Conservation (phyloP, 495 filamentous ascomycete genomes). For the Penicillium angulare region DNA sequence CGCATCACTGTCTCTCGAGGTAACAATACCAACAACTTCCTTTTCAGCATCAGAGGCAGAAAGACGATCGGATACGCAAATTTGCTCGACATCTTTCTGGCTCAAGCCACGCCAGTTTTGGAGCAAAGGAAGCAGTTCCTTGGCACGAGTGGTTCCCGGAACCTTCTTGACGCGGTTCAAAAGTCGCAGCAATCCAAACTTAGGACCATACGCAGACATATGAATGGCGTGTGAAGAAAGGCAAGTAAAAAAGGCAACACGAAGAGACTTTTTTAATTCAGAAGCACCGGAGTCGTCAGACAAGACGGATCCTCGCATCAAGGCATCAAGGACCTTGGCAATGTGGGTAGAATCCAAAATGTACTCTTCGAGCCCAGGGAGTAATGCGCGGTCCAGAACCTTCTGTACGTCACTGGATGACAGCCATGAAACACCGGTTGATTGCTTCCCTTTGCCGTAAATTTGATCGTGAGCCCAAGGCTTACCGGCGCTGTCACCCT, state of each 20-base stretch:
- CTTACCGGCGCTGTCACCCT: conserved; percentile 23
- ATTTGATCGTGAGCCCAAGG: conserved; percentile 55
- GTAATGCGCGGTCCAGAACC: conserved; percentile 61
- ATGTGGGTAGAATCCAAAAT: conserved; percentile 70
- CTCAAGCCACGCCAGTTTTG: conserved; percentile 58
- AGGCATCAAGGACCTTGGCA: conserved; percentile 54
- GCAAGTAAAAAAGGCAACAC: conserved; percentile 67
- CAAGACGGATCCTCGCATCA: conserved; percentile 46
- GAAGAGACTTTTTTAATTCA: conserved; percentile 63
- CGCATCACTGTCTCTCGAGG: conserved; percentile 65
- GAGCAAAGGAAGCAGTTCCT: conserved; percentile 67
- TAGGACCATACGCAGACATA: conserved; percentile 65
- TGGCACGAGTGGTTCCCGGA: conserved; percentile 61
- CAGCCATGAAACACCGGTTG: conserved; percentile 57
- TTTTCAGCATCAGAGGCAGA: conserved; percentile 56
- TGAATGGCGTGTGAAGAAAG: conserved; percentile 68
- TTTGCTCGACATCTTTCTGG: conserved; percentile 36
- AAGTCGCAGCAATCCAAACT: conserved; percentile 64
- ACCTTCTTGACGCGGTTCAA: conserved; percentile 70
- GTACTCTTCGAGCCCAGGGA: conserved; percentile 78
- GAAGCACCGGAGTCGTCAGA: conserved; percentile 39
- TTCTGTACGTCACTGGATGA: conserved; percentile 52
- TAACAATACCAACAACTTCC: conserved; percentile 58
- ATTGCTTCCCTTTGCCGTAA: conserved; percentile 53
- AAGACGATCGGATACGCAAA: conserved; percentile 60